Conservation (phyloP, 225 moss, liverwort and hornwort species). For the Neckera pumila region DNA sequence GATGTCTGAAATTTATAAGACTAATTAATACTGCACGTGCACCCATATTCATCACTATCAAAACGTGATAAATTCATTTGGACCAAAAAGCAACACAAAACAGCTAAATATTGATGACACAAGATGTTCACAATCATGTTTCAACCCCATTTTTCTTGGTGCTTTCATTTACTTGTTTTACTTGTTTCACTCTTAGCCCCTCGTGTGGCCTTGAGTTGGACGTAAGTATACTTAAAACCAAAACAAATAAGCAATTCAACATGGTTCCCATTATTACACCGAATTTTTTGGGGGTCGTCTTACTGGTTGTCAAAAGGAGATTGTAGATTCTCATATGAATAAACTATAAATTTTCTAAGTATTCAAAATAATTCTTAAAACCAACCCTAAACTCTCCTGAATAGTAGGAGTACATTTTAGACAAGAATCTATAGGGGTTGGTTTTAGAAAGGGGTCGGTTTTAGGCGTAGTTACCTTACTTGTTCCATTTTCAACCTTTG, state of each 20-base stretch:
- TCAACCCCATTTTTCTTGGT: neutral
- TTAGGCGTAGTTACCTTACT: neutral
- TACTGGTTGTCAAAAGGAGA: neutral
- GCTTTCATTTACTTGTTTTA: neutral
- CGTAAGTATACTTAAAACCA: neutral
- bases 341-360: neutral
- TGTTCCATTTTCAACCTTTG: neutral
- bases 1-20: neutral
- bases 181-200: fast-evolving
- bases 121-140: neutral
- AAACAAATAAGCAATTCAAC: neutral
- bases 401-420: neutral
- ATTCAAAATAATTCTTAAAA: neutral
- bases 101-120: neutral
- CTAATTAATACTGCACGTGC: neutral
- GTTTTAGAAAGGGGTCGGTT: neutral
- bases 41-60: neutral
- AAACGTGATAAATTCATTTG: neutral
- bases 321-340: neutral
- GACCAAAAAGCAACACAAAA: neutral
- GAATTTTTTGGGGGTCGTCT: neutral
- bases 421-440: neutral
- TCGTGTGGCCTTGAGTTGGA: neutral
- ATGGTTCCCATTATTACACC: neutral
- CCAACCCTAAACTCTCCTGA: neutral